These are phyloP conservation scores for Teratosphaeria epicoccoides DNA, from an alignment of 2,329 filamentous ascomycete genomes.

Conservation along the genomic window DNA sequence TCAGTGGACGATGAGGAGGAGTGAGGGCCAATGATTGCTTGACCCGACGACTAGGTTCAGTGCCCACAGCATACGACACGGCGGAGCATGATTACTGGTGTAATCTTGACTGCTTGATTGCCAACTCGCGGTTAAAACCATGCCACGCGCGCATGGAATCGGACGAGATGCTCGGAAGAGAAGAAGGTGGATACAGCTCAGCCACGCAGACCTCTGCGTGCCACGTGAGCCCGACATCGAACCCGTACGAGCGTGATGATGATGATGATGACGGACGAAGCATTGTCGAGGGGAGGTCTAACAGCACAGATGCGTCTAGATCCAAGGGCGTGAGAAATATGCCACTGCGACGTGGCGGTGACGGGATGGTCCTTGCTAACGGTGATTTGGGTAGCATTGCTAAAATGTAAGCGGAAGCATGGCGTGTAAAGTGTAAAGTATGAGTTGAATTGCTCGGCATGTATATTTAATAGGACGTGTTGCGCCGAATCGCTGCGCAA, in stretches of 20 bases:
- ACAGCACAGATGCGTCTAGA: background rate
- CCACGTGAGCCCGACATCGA: background rate
- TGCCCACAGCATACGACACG: conserved; percentile 2
- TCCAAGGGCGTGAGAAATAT: background rate
- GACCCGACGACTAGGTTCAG: background rate
- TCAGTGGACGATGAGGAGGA: conserved; percentile 3
- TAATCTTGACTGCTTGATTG: background rate
- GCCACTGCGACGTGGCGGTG: background rate
- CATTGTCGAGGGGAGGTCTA: background rate
- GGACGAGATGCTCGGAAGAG: background rate
- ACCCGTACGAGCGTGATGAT: background rate
- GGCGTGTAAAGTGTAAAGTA: background rate
- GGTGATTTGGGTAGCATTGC: background rate
- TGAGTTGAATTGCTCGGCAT: background rate
- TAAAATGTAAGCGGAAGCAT: background rate
- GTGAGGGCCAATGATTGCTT: background rate
- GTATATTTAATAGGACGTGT: background rate
- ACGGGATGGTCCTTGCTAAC: background rate
- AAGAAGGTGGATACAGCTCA: background rate
- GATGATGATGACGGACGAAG: background rate
- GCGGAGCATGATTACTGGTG: conserved; percentile 1
- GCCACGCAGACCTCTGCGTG: background rate
- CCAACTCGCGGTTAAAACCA: background rate
- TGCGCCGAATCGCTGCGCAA: background rate
- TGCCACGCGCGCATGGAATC: background rate